These are phyloP conservation scores for Bothriochloa decipiens DNA, from an alignment of 176 grass and related monocot species.

Conservation along the genomic window DNA sequence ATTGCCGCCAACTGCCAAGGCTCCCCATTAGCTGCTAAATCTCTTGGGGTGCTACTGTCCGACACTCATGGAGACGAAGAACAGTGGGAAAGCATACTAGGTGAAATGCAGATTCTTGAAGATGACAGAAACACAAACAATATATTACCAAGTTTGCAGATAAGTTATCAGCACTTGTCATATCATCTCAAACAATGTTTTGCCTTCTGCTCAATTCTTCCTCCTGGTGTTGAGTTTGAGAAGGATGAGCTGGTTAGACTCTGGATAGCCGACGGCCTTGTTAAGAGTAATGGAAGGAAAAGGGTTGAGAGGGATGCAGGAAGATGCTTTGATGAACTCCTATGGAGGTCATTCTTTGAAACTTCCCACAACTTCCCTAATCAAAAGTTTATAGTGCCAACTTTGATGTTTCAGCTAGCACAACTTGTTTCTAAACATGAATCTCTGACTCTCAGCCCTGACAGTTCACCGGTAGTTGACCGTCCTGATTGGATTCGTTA, in stretches of 20 bases:
- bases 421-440: slow-evolving; percentile 43
- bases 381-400: slow-evolving; percentile 50
- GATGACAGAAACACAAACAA: slow-evolving; percentile 32
- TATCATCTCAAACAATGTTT: slow-evolving; percentile 65
- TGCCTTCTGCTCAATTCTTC: slow-evolving; percentile 61
- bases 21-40: slow-evolving; percentile 69
- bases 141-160: slow-evolving; percentile 53
- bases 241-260: slow-evolving; percentile 59
- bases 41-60: slow-evolving; percentile 53
- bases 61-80: slow-evolving; percentile 46
- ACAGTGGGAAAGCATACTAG: slow-evolving; percentile 44
- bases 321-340: slow-evolving; percentile 53
- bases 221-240: slow-evolving; percentile 52
- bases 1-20: slow-evolving; percentile 61
- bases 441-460: slow-evolving; percentile 20
- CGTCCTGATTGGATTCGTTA: slow-evolving; percentile 30
- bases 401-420: slow-evolving; percentile 54
- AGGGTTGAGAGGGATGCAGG: slow-evolving; percentile 42
- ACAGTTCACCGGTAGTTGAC: neutral
- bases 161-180: slow-evolving; percentile 68
- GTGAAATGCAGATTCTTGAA: slow-evolving; percentile 55
- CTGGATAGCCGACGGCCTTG: slow-evolving; percentile 68
- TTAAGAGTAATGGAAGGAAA: slow-evolving; percentile 27
- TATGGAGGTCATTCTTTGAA: slow-evolving; percentile 55
- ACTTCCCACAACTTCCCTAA: neutral